These are phyloP conservation scores for Penicillium dipodomyicola DNA, from an alignment of 495 filamentous ascomycete genomes.

Conservation along the genomic window DNA sequence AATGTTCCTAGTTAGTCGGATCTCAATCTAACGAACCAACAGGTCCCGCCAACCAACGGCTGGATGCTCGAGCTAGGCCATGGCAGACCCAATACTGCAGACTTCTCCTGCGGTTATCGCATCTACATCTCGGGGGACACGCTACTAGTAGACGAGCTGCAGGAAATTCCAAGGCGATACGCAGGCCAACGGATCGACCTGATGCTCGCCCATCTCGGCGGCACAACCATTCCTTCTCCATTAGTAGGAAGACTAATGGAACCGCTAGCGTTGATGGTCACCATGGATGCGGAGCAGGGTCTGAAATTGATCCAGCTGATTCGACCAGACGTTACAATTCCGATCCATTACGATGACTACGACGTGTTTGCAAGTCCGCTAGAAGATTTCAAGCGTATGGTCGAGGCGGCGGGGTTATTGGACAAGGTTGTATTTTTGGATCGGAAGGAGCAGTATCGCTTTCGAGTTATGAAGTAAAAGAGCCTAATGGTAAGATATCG, in stretches of 20 bases:
- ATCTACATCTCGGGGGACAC: slow-evolving; percentile 77
- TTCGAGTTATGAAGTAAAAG: slow-evolving; percentile 39
- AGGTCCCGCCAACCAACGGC: slow-evolving; percentile 69
- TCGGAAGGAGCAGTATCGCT: slow-evolving; percentile 56
- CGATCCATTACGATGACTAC: slow-evolving; percentile 70
- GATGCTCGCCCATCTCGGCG: slow-evolving; percentile 66
- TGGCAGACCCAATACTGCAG: slow-evolving; percentile 13
- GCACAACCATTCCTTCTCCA: slow-evolving; percentile 61
- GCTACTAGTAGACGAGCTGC: slow-evolving; percentile 61
- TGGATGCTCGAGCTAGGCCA: slow-evolving; percentile 69
- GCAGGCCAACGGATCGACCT: slow-evolving; percentile 56
- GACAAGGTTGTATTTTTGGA: slow-evolving; percentile 62
- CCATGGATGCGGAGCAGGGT: slow-evolving; percentile 68
- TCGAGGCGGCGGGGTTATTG: slow-evolving; percentile 49
- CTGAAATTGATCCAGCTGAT: slow-evolving; percentile 58
- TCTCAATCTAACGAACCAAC: background rate
- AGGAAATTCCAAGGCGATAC: slow-evolving; percentile 56
- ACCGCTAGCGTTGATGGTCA: slow-evolving; percentile 59
- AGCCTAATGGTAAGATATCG: background rate
- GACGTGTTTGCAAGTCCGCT: slow-evolving; percentile 58
- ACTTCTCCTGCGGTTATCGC: slow-evolving; percentile 52
- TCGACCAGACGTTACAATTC: slow-evolving; percentile 63
- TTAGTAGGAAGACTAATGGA: slow-evolving; percentile 34
- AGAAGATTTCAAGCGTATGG: slow-evolving; percentile 57
- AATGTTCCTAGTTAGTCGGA: background rate